Evolutionary conservation across 2,329 filamentous ascomycete genomes (phyloP), one percentile per base, ranked within the genome.

Genomic region (Akanthomyces muscarius): DNA sequence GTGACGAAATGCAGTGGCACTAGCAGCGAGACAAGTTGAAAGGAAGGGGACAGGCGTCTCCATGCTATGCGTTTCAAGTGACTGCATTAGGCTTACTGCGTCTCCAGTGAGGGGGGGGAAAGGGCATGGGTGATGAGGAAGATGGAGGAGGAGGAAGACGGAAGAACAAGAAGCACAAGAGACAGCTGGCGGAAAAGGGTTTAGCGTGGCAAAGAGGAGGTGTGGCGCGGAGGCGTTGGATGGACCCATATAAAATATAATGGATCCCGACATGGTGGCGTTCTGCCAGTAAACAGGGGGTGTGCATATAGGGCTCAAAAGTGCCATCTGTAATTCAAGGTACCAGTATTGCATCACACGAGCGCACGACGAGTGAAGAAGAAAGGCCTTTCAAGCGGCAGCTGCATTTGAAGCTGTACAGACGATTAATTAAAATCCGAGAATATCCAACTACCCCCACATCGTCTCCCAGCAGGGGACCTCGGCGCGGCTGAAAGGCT

Each of bases 21-120:
- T 41, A 60, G 44, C 44, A 14, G n/a, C 33, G 16, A 52, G 57
- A 61, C 21, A 45, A 30, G 56, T 36, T 50, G 48, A 52, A 25
- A 61, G 21, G 13, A 50, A 60, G 57, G 57, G 41, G 48, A 44
- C 36, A 53, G 48, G 36, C 48, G 48, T 33, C 57, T 53, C 57
- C 57, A 61, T 61, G 57, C 23, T 38, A 48, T 28, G 57, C 48
- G 57, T 61, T 61, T 61, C 57, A 61, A 61, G 48, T 45, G 57
- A 42, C 57, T 53, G 28, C 13, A 61, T 33, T 61, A 45, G 57
- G 57, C 48, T 61, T 61, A 61, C 57, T 23, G 57, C 38, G 57
- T 44, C 57, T 44, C 57, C 48, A 61, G 44, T 45, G 38, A 53
- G 21, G 54, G 54, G 54, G 23, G 21, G 47, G 2, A n/a, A 10